These are phyloP conservation scores for Stipa capillata DNA, from an alignment of 176 grass and related monocot genomes.

Conservation along the genomic window DNA sequence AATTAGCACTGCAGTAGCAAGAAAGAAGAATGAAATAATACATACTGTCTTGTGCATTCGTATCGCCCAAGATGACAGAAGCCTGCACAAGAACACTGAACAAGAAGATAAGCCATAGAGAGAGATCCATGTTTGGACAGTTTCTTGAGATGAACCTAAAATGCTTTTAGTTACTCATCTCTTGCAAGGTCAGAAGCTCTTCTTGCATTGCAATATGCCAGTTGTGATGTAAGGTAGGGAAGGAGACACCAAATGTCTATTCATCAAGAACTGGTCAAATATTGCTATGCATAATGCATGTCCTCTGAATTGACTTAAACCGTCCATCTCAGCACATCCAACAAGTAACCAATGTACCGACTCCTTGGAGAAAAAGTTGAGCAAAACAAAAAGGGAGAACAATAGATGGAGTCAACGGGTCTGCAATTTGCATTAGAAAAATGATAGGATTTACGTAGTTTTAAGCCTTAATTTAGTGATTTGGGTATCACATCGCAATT, in stretches of 20 bases:
- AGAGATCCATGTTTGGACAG: constrained; percentile 25
- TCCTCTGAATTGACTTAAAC: constrained; percentile 1
- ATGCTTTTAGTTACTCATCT: constrained; percentile 19
- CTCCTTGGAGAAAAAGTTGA: background rate
- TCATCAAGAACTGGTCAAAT: constrained; percentile 32
- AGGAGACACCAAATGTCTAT: constrained; percentile 1
- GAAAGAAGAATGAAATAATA: background rate
- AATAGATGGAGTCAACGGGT: constrained; percentile 12
- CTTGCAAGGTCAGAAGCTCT: constrained; percentile 8
- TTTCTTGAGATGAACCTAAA: constrained; percentile 9
- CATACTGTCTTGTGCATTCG: constrained; percentile 19
- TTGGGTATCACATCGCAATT: background rate
- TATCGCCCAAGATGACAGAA: constrained; percentile 16
- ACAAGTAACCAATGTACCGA: background rate
- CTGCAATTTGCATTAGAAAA: constrained; percentile 22
- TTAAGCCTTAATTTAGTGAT: background rate
- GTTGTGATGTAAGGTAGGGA: background rate
- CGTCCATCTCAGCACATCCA: background rate
- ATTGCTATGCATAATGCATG: background rate
- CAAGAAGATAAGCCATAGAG: constrained; percentile 30
- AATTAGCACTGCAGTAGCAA: background rate
- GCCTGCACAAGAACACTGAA: constrained; percentile 17
- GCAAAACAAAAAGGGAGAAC: background rate
- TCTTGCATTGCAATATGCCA: background rate
- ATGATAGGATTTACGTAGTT: background rate